phyloP scores from a whole-genome alignment of 2,329 filamentous ascomycete genomes.

The Leptographium galeiforme region DNA sequence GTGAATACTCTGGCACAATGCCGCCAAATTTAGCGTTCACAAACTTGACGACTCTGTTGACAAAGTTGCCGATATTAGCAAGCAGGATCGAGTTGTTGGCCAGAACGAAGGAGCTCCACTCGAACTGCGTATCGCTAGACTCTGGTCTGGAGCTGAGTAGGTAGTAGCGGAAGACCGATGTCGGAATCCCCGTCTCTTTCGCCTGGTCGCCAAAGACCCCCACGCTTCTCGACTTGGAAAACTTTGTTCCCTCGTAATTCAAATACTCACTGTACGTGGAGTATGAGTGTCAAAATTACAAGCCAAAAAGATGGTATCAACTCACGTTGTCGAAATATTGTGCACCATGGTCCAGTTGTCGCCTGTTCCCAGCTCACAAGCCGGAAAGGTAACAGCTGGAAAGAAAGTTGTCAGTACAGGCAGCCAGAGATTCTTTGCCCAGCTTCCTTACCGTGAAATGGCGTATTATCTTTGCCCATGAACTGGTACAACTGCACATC shows the following conservation, averaged over 20 bases:
- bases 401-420: background rate
- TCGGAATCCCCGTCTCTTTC: conserved; percentile 68
- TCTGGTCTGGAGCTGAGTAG: conserved; percentile 77
- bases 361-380: conserved; percentile 67
- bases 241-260: conserved; percentile 82
- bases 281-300: too few species aligned
- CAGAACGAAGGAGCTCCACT: conserved; percentile 50
- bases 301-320: background rate
- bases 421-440: too few species aligned
- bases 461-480: conserved; percentile 80
- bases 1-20: conserved; percentile 48
- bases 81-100: conserved; percentile 83
- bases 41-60: conserved; percentile 63
- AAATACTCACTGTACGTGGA: conserved; percentile 47
- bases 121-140: conserved; percentile 58
- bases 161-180: conserved; percentile 91
- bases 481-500: conserved; percentile 86
- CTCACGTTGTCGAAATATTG: conserved; percentile 63
- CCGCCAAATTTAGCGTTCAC: conserved; percentile 63
- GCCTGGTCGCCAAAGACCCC: conserved; percentile 88
- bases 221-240: conserved; percentile 79
- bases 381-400: conserved; percentile 69
- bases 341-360: conserved; percentile 85
- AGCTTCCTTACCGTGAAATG: conserved; percentile 49
- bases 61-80: conserved; percentile 62